Percentiles rank a stretch among this genome's conserved stretches.
Conservation (phyloP, 2,329 filamentous ascomycete species). For the Fusarium hainanense region DNA sequence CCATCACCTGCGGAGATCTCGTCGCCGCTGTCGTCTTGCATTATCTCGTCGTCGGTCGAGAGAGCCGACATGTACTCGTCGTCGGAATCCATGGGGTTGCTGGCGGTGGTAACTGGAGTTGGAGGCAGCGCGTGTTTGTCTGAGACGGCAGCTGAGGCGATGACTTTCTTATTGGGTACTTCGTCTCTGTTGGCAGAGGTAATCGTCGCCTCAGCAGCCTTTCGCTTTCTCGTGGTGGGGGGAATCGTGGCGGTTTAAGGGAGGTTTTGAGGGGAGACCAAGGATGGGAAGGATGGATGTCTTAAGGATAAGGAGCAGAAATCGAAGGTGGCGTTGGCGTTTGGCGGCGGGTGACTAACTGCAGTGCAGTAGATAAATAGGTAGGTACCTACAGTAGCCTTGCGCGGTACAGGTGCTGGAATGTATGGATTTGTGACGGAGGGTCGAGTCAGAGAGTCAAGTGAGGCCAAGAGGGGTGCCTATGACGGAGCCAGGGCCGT, state of each 20-base stretch:
- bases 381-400: conserved; percentile 3
- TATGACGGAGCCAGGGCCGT: conserved; percentile 38
- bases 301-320: conserved; percentile 31
- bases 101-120: conserved; percentile 65
- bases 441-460: conserved; percentile 35
- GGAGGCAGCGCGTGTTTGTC: conserved; percentile 61
- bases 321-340: conserved; percentile 36
- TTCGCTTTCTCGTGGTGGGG: conserved; percentile 69
- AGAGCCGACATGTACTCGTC: conserved; percentile 90
- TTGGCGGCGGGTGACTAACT: conserved; percentile 39
- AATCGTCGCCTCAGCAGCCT: conserved; percentile 73
- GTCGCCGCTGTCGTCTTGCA: conserved; percentile 83
- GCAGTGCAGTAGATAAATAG: not conserved
- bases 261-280: conserved; percentile 19
- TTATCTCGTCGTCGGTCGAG: conserved; percentile 78
- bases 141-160: conserved; percentile 63
- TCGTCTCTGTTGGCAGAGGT: conserved; percentile 57
- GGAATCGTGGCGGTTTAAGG: conserved; percentile 64
- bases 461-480: conserved; percentile 37
- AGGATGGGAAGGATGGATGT: conserved; percentile 24
- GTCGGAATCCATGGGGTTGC: conserved; percentile 87
- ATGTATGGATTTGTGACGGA: conserved; percentile 31
- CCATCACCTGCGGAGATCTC: conserved; percentile 67
- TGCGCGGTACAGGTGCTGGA: not conserved
- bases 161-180: conserved; percentile 64